phyloP scores from a whole-genome alignment of 176 grass and related monocot genomes.

The Phoenix roebelenii region DNA sequence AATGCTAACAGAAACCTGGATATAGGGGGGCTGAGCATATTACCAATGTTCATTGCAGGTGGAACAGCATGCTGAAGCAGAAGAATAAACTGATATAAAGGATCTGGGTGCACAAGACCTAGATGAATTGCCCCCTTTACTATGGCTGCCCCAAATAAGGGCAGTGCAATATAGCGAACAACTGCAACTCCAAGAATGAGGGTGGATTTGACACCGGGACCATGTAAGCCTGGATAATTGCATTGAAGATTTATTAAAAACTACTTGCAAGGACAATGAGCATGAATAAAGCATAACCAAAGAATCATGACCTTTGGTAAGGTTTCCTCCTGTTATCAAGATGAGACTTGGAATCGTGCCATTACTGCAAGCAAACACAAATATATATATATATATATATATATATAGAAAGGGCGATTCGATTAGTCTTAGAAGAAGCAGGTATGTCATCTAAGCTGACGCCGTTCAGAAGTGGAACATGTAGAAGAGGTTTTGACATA shows the following conservation, averaged over 20 bases:
- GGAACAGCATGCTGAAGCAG: conserved; percentile 76
- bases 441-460: no score
- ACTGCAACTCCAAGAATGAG: conserved; percentile 41
- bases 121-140: conserved; percentile 42
- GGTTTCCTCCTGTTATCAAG: conserved; percentile 87
- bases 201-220: conserved; percentile 27
- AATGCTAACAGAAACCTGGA: no score
- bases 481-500: no score
- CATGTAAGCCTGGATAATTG: conserved; percentile 38
- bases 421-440: no score
- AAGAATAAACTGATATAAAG: conserved; percentile 83
- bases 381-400: no score
- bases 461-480: no score
- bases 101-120: conserved; percentile 51
- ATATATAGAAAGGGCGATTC: no score
- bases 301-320: conserved; percentile 39
- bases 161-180: conserved; percentile 61
- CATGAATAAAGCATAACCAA: no score
- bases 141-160: conserved; percentile 40
- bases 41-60: conserved; percentile 88
- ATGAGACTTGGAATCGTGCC: conserved; percentile 68
- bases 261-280: no score
- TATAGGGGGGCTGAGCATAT: no score
- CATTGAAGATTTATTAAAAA: no score
- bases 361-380: conserved; percentile 22